phyloP scores from a whole-genome alignment of 2,329 filamentous ascomycete species.

The Coniosporium tulheliwenetii region DNA sequence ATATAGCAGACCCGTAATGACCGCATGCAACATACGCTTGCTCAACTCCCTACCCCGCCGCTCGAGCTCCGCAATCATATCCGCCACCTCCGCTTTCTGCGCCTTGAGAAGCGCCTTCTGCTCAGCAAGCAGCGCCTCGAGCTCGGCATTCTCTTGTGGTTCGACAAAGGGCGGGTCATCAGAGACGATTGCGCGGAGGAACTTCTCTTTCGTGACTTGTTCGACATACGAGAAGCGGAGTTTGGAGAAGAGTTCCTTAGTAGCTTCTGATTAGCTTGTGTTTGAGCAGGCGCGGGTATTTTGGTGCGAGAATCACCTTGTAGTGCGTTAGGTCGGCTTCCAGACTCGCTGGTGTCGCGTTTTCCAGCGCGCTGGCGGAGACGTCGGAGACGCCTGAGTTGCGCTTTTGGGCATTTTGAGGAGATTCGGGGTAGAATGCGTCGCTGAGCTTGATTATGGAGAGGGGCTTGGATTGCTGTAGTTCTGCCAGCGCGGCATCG shows the following conservation, averaged over 20 bases:
- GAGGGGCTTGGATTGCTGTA: slow-evolving; percentile 44
- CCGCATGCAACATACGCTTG: slow-evolving; percentile 23
- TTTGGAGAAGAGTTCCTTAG: slow-evolving; percentile 77
- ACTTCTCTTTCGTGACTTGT: slow-evolving; percentile 97
- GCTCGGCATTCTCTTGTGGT: slow-evolving; percentile 62
- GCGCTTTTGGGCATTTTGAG: slow-evolving; percentile 21
- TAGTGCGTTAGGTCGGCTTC: slow-evolving; percentile 80
- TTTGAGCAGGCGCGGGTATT: background rate
- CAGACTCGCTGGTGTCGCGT: slow-evolving; percentile 58
- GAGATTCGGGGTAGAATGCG: slow-evolving; percentile 44
- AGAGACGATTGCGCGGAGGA: slow-evolving; percentile 80
- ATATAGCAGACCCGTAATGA: no score
- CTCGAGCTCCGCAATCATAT: slow-evolving; percentile 60
- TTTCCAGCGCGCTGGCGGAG: slow-evolving; percentile 48
- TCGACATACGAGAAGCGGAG: slow-evolving; percentile 94
- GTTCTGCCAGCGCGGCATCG: slow-evolving; percentile 26
- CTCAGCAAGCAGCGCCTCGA: slow-evolving; percentile 54
- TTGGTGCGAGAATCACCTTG: slow-evolving; percentile 32
- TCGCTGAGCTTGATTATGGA: slow-evolving; percentile 66
- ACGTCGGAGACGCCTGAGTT: slow-evolving; percentile 52
- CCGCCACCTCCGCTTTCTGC: slow-evolving; percentile 63
- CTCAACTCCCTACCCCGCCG: slow-evolving; percentile 41
- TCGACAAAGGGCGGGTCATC: slow-evolving; percentile 78
- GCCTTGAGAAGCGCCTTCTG: slow-evolving; percentile 63
- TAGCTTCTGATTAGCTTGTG: background rate